A percentile compares a stretch with the other conserved stretches of the same genome.
These are phyloP conservation scores for Tilletia indica DNA, from an alignment of 1,284 basidiomycete species.

Conservation along the genomic window DNA sequence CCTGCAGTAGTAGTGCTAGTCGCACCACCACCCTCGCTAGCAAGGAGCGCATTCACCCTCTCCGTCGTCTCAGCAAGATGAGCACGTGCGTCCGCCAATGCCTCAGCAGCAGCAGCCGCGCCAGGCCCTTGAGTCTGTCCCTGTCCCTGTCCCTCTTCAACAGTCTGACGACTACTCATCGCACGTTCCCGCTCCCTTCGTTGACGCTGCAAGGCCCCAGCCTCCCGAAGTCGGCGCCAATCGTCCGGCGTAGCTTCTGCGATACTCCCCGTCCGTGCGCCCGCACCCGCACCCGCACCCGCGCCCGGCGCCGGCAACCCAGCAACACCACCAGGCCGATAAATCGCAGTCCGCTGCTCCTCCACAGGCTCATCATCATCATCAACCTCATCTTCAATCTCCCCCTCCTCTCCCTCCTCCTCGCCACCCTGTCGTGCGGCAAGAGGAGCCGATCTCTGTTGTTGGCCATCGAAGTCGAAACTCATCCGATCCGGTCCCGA, in stretches of 20 bases:
- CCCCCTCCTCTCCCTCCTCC: slow-evolving; percentile 10
- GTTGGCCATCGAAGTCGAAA: slow-evolving; percentile 7
- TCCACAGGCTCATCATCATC: slow-evolving; percentile 33
- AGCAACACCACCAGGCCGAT: slow-evolving; percentile 28
- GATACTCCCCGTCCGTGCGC: neutral
- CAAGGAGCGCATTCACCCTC: slow-evolving; percentile 29
- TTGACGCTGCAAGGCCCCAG: slow-evolving; percentile 35
- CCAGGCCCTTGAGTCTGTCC: neutral
- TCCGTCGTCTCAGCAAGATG: slow-evolving; percentile 37
- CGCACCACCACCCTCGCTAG: neutral
- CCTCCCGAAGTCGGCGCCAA: slow-evolving; percentile 46
- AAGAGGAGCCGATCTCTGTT: neutral
- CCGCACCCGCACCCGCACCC: neutral
- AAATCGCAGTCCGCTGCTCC: slow-evolving; percentile 46
- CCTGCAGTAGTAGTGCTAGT: neutral
- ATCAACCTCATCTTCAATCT: slow-evolving; percentile 24
- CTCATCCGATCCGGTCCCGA: slow-evolving; percentile 16
- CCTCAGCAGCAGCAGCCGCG: slow-evolving; percentile 2
- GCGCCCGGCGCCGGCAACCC: neutral
- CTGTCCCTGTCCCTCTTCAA: neutral
- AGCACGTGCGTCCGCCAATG: slow-evolving; percentile 3
- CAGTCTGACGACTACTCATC: neutral
- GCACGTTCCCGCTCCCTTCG: slow-evolving; percentile 31
- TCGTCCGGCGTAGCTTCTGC: slow-evolving; percentile 29
- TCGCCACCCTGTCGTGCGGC: neutral